Evolutionary conservation across 208 protist genomes (phyloP), one percentile per base, ranked within the genome.

Genomic region (Kentomonas sorsogonicus): DNA sequence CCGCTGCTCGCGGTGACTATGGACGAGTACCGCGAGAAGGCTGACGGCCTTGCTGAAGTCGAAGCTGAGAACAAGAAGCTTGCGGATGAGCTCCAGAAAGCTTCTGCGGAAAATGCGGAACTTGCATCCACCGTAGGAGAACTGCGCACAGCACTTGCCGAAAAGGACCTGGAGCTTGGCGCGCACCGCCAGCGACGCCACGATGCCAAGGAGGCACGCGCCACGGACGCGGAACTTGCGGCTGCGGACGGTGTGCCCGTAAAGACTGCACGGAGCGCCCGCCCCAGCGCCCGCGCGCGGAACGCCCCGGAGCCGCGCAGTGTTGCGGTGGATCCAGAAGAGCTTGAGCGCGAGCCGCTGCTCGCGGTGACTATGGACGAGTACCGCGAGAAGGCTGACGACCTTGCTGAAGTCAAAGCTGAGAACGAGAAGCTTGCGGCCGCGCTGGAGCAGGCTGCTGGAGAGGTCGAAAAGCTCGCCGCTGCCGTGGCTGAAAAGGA

Each of bases 401-500:
- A 40, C 36, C 36, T 40, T 40, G 36, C 36, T 15, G 36, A 40
- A 9, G 36, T 15, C 15, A 15, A 40, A 40, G 36, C 36, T 9
- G 23, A 53, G 46, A 27, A 36, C 13, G 46, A 20, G 23, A 30
- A 53, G 9, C 10, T 36, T 20, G 27, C 22, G 3, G 27, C 23
- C 7, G 46, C 13, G 16, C 9, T 6, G 9, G 41, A 46, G n/a
- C n/a, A 18, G 6, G 5, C 16, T 22, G 41, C 18, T 5, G 41
- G 43, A 6, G 43, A 13, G 43, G 11, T 48, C n/a, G 43, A 48
- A 9, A 46, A 60, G 9, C 39, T 75, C 36, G 22, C n/a, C 7
- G 34, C 52, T 45, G 20, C 25, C 22, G 20, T 70, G 13, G 44
- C 50, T 31, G 39, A 62, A 18, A 51, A 63, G 39, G 18, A 57